These are phyloP conservation scores for Trichoderma simmonsii DNA, from an alignment of 2,329 filamentous ascomycete genomes.

Conservation along the genomic window DNA sequence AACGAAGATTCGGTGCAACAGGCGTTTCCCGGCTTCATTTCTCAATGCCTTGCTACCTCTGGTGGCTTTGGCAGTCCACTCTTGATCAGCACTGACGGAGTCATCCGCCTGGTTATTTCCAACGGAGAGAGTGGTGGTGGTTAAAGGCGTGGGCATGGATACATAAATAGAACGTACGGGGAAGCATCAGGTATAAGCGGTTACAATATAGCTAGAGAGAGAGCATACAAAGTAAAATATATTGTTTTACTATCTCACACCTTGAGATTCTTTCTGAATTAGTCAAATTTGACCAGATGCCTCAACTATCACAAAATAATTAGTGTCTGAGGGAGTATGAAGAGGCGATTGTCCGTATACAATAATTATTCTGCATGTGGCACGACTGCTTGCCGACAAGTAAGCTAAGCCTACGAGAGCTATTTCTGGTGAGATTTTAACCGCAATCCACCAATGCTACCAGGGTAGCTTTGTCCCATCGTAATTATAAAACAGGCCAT, in stretches of 20 bases:
- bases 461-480: background rate
- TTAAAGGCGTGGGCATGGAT: background rate
- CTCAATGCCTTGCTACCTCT: background rate
- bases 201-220: background rate
- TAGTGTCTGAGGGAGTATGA: background rate
- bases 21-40: background rate
- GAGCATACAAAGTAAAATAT: background rate
- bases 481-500: background rate
- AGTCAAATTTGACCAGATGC: background rate
- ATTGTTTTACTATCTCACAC: background rate
- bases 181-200: background rate
- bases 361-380: background rate
- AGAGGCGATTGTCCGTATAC: background rate
- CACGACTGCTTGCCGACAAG: background rate
- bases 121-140: background rate
- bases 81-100: background rate
- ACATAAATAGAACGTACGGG: background rate
- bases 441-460: background rate
- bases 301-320: background rate
- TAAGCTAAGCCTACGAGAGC: background rate
- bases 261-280: background rate
- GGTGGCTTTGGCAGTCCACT: background rate
- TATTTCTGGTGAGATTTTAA: rapidly evolving
- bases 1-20: background rate
- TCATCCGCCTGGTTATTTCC: background rate